Evolutionary conservation across 345 rosid species (phyloP).

Genomic region (Gossypium rotundifolium): DNA sequence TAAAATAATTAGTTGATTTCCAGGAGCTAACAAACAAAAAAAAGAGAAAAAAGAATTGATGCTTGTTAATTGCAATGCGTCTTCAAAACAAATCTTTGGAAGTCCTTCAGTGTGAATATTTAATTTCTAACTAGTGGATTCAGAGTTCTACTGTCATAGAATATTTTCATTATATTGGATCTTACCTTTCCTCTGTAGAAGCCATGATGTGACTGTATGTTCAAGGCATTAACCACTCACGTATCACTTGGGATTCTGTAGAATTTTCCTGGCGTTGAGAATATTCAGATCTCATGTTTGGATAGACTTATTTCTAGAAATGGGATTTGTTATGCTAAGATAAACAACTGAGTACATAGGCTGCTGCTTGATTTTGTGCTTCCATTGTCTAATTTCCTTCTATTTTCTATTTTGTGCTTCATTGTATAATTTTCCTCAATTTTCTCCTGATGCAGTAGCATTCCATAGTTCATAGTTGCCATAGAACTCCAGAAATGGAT

Average conservation of each 20-base stretch:
- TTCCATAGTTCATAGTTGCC: background rate
- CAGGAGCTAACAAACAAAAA: background rate
- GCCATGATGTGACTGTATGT: background rate
- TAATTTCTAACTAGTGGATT: background rate
- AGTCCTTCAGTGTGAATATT: background rate
- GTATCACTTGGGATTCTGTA: no score
- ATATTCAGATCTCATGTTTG: background rate
- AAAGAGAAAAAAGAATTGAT: background rate
- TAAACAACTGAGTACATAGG: background rate
- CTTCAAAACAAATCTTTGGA: background rate
- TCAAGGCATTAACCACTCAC: background rate
- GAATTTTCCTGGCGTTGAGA: slow-evolving; percentile 5
- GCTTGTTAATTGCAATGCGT: background rate
- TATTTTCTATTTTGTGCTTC: background rate
- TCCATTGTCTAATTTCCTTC: background rate
- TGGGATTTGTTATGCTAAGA: background rate
- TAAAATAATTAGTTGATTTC: background rate
- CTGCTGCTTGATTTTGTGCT: background rate
- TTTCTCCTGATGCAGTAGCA: background rate
- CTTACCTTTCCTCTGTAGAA: background rate
- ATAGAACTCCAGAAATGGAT: background rate
- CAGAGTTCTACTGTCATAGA: background rate
- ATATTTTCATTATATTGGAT: background rate
- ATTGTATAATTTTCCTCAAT: background rate
- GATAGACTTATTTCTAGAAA: background rate